These are phyloP conservation scores for Colletotrichum destructivum DNA, from an alignment of 2,329 filamentous ascomycete species.

Conservation along the genomic window DNA sequence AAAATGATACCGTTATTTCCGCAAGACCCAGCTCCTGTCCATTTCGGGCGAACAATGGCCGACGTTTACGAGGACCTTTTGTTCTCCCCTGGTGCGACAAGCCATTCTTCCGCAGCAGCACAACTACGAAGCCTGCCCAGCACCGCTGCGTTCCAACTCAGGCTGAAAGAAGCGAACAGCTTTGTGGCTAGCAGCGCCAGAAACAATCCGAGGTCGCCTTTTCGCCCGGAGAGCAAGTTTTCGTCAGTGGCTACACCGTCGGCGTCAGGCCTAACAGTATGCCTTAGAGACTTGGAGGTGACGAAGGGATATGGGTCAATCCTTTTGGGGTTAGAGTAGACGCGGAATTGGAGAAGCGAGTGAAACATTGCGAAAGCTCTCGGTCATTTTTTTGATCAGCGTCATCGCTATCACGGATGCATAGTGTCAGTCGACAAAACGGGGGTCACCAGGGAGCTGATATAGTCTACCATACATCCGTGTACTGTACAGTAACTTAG, in stretches of 20 bases:
- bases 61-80: constrained; percentile 17
- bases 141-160: not conserved
- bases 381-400: not conserved
- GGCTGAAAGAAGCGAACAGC: not conserved
- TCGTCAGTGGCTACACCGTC: not conserved
- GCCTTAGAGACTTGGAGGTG: constrained; percentile 10
- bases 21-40: not conserved
- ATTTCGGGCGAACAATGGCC: not conserved
- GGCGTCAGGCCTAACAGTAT: not conserved
- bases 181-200: not conserved
- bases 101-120: not conserved
- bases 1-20: not conserved
- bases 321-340: not conserved
- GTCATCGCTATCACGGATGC: not conserved
- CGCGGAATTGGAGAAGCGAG: not conserved
- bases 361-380: not conserved
- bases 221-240: constrained; percentile 16
- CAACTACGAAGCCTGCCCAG: not conserved
- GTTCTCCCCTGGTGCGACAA: not conserved
- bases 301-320: not conserved
- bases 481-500: not conserved
- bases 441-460: not conserved
- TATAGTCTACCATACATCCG: not conserved
- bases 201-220: not conserved
- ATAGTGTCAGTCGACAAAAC: not conserved